Evolutionary conservation across 1,139 yeast genomes (phyloP).

Genomic region (Nakaseomyces kungkrabaensis): DNA sequence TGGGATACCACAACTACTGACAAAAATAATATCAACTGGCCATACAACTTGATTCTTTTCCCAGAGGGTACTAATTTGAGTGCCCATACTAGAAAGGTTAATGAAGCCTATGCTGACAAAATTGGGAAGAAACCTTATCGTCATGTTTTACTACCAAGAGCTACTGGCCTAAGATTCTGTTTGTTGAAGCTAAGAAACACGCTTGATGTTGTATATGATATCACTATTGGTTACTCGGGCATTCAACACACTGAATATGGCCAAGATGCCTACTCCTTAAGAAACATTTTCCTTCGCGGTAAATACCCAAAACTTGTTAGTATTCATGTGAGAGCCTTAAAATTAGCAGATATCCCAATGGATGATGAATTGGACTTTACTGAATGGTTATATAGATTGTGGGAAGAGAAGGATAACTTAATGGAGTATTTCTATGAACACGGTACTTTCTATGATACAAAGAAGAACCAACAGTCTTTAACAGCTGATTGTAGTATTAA

Average conservation of each 20-base stretch:
- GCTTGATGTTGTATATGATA: constrained; percentile 64
- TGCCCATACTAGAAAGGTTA: constrained; percentile 48
- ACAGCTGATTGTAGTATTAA: constrained; percentile 13
- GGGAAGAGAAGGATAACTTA: constrained; percentile 70
- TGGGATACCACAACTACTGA: constrained; percentile 16
- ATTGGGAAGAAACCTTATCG: constrained; percentile 39
- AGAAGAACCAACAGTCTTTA: constrained; percentile 12
- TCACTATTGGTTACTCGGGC: constrained; percentile 76
- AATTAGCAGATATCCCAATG: constrained; percentile 55
- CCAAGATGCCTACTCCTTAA: constrained; percentile 63
- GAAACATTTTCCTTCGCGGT: constrained; percentile 56
- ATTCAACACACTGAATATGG: constrained; percentile 57
- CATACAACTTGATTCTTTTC: constrained; percentile 54
- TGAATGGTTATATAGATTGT: constrained; percentile 62
- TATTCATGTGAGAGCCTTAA: constrained; percentile 52
- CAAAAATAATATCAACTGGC: constrained; percentile 34
- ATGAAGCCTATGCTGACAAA: constrained; percentile 48
- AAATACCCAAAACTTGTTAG: constrained; percentile 58
- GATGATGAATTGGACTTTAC: constrained; percentile 56
- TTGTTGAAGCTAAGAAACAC: constrained; percentile 50
- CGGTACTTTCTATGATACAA: constrained; percentile 41
- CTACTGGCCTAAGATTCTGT: constrained; percentile 66
- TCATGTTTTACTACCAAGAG: constrained; percentile 70
- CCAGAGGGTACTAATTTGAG: constrained; percentile 95
- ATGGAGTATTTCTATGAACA: constrained; percentile 49